Percentiles rank a stretch among this genome's conserved stretches.
phyloP scores from a whole-genome alignment of 2,329 filamentous ascomycete genomes.

The Ascochyta rabiei region DNA sequence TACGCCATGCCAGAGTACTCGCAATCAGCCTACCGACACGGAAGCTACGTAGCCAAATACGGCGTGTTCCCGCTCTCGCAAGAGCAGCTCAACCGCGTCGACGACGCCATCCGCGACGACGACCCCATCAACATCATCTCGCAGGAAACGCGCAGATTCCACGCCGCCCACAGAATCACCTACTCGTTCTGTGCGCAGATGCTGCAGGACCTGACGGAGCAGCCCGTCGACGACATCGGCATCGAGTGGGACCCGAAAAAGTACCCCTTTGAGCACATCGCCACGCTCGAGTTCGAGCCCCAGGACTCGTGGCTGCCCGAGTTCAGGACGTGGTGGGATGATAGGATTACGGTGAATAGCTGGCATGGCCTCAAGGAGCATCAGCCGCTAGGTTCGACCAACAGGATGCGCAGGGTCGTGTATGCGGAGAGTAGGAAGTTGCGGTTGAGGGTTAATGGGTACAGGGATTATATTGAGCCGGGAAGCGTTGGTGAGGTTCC shows the following conservation, averaged over 20 bases:
- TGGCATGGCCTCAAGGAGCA: conserved; percentile 50
- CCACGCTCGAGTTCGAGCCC: conserved; percentile 49
- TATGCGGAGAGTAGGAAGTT: conserved; percentile 51
- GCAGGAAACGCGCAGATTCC: conserved; percentile 28
- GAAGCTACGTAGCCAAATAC: conserved; percentile 57
- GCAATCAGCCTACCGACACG: conserved; percentile 57
- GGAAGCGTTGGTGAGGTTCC: conserved; percentile 46
- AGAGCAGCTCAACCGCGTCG: conserved; percentile 50
- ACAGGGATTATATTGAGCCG: conserved; percentile 50
- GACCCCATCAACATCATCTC: conserved; percentile 40
- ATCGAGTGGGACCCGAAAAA: conserved; percentile 55
- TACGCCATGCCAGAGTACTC: conserved; percentile 50
- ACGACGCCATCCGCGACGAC: conserved; percentile 37
- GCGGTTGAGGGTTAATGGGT: conserved; percentile 48
- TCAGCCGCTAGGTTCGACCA: conserved; percentile 49
- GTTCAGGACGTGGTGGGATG: conserved; percentile 51
- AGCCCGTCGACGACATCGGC: conserved; percentile 47
- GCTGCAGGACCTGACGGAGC: conserved; percentile 54
- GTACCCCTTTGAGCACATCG: conserved; percentile 57
- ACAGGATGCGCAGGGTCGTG: conserved; percentile 50
- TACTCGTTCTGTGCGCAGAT: conserved; percentile 54
- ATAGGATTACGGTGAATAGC: conserved; percentile 48
- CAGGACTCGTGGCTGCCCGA: conserved; percentile 51
- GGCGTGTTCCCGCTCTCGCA: conserved; percentile 52
- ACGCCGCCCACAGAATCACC: conserved; percentile 26